A percentile compares a stretch with the other conserved stretches of the same genome.
Evolutionary conservation across 768 basidiomycete species (phyloP).

Genomic region (Pleurotus tuoliensis): DNA sequence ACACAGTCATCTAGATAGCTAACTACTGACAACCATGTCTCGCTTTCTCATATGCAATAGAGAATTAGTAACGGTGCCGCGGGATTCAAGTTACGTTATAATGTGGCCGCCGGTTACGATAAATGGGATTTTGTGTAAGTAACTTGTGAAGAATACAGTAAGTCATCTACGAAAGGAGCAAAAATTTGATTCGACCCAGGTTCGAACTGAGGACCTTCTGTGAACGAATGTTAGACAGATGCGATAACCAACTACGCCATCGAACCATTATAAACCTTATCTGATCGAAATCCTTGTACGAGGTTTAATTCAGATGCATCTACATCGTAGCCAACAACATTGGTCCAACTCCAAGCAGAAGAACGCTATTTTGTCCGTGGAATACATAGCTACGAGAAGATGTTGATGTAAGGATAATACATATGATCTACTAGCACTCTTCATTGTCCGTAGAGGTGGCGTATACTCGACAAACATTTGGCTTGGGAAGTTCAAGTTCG

Average conservation of each 20-base stretch:
- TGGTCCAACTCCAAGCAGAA: too few relatives aligned
- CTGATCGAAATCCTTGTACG: too few relatives aligned
- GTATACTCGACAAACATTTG: background rate
- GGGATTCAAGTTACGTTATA: background rate
- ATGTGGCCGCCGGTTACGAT: background rate
- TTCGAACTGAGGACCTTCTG: slow-evolving; percentile 74
- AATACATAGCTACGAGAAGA: too few relatives aligned
- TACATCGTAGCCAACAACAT: too few relatives aligned
- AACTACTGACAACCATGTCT: background rate
- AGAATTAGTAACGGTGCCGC: background rate
- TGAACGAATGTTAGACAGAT: slow-evolving; percentile 67
- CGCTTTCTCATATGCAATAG: background rate
- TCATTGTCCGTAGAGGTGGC: slow-evolving; percentile 3
- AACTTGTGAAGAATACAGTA: too few relatives aligned
- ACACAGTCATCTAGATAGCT: background rate
- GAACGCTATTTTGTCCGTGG: too few relatives aligned
- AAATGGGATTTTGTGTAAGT: too few relatives aligned
- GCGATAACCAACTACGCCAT: slow-evolving; percentile 83
- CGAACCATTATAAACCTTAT: background rate
- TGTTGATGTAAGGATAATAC: background rate
- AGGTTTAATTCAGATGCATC: too few relatives aligned
- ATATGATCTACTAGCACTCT: background rate
- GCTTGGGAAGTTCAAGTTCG: background rate
- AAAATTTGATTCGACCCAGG: slow-evolving; percentile 48
- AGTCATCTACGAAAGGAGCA: too few relatives aligned